Base-by-base conservation (phyloP, 495 filamentous ascomycete genomes). In the Astrocystis sublimbata region DNA sequence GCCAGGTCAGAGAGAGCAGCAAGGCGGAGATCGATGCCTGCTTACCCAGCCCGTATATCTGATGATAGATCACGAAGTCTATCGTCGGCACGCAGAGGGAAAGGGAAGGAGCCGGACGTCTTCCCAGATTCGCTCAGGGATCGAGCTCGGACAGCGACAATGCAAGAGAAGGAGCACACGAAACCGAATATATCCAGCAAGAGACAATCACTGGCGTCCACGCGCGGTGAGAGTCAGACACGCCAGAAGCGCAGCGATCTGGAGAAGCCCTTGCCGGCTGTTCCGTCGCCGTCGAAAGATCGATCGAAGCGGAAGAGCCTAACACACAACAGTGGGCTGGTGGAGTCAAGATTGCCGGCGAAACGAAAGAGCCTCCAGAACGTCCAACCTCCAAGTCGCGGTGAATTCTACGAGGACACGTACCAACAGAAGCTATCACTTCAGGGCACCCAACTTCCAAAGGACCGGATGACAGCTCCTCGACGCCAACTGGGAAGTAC, bases 301-400 rank as follows among this genome's bases (percentile, higher is more conserved):
- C 31, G 54, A 30, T 59, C 50, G n/a, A 53, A 58, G n/a, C 69
- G 56, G 6, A 61, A 53, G 60, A 61, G 64, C 10, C 47, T 36
- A 46, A 63, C 68, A 30, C 53, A 68, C 17, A 26, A 57, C 31
- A 65, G 58, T 45, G 28, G 52, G 41, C 28, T 52, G 15, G 61
- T 61, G 19, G 41, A 42, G 26, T 35, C 52, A 26, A 63, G 61
- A 45, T 35, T 30, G n/a, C 56, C 69, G 3, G 69, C 64, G 26
- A 71, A 66, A 58, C 65, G 67, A 13, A 67, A 71, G 33, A 75
- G 69, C 38, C 33, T 70, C 13, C 70, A 73, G 13, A 66, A 63
- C 15, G 53, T 75, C n/a, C 71, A 68, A 26, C 65, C 67, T 5
- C 8, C 49, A 9, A 55, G 17, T 24, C 60, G 50, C 13, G 61